These are phyloP conservation scores for Diaporthe sp. DNA, from an alignment of 2,329 filamentous ascomycete genomes.

Conservation along the genomic window DNA sequence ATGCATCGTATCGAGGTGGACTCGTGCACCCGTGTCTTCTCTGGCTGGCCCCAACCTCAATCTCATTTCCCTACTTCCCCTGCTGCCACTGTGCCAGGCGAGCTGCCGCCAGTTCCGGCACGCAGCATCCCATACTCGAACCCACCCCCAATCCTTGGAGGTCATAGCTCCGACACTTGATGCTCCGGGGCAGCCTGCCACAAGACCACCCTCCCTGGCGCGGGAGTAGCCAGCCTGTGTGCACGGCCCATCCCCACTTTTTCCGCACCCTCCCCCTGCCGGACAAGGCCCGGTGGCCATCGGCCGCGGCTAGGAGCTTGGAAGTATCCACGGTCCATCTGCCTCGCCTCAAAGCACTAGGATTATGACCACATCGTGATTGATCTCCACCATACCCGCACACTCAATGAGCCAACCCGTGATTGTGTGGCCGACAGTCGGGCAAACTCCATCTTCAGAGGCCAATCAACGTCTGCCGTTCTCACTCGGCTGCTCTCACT, in stretches of 20 bases:
- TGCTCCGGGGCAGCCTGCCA: slow-evolving; percentile 36
- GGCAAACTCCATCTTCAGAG: background rate
- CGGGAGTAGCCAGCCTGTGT: slow-evolving; percentile 36
- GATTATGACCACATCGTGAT: slow-evolving; percentile 9
- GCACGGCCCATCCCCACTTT: slow-evolving; percentile 43
- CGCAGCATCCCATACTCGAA: slow-evolving; percentile 16
- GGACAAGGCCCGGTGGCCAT: slow-evolving; percentile 34
- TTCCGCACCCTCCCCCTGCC: slow-evolving; percentile 35
- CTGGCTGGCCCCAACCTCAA: slow-evolving; percentile 20
- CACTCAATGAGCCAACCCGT: background rate
- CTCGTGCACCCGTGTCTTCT: slow-evolving; percentile 7
- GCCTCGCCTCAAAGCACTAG: background rate
- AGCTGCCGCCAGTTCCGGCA: slow-evolving; percentile 36
- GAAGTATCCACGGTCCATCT: background rate
- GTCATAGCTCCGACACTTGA: slow-evolving; percentile 35
- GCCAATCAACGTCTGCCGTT: background rate
- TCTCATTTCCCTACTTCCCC: slow-evolving; percentile 34
- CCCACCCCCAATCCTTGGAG: slow-evolving; percentile 27
- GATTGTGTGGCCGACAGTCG: background rate
- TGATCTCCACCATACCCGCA: background rate
- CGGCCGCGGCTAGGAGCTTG: slow-evolving; percentile 18
- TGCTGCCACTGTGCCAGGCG: slow-evolving; percentile 24
- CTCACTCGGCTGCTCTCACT: background rate
- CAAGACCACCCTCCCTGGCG: slow-evolving; percentile 26
- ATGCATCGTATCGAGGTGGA: slow-evolving; percentile 16